A percentile compares a stretch with the other conserved stretches of the same genome.
These are phyloP conservation scores for Vitis amurensis DNA, from an alignment of 164 flowering plant species.

Conservation along the genomic window DNA sequence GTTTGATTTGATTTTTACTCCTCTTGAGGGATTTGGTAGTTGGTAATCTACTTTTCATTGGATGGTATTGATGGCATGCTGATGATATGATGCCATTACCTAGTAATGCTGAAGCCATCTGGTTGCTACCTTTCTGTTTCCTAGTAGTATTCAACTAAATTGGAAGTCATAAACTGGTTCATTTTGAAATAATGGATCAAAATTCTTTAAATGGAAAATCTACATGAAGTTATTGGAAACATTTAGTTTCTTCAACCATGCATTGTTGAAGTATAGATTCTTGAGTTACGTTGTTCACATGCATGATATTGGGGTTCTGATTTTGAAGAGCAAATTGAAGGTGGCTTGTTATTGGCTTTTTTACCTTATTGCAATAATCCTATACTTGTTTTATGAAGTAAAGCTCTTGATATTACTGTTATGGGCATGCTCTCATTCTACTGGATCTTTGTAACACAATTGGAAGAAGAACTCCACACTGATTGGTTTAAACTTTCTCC, in stretches of 20 bases:
- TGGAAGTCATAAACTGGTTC: background rate
- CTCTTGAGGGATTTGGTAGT: too few relatives aligned
- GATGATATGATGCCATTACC: background rate
- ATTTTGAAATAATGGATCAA: background rate
- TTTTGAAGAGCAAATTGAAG: background rate
- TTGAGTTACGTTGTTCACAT: background rate
- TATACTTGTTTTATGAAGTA: background rate
- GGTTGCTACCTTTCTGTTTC: background rate
- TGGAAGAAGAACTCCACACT: background rate
- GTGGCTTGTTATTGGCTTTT: background rate
- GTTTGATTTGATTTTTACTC: too few relatives aligned
- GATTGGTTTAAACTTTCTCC: constrained; percentile 20
- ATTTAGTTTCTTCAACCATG: background rate
- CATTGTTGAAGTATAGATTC: background rate
- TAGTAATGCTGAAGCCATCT: background rate
- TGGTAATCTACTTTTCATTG: background rate
- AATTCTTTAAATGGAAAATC: background rate
- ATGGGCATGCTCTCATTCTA: background rate
- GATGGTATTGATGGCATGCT: background rate
- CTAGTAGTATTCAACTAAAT: background rate
- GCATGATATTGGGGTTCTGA: background rate
- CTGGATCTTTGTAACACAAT: background rate
- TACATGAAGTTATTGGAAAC: background rate
- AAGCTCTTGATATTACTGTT: background rate
- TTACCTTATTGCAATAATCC: background rate